Conservation (phyloP, 225 moss, liverwort and hornwort genomes). For the Sphagnum contortum region DNA sequence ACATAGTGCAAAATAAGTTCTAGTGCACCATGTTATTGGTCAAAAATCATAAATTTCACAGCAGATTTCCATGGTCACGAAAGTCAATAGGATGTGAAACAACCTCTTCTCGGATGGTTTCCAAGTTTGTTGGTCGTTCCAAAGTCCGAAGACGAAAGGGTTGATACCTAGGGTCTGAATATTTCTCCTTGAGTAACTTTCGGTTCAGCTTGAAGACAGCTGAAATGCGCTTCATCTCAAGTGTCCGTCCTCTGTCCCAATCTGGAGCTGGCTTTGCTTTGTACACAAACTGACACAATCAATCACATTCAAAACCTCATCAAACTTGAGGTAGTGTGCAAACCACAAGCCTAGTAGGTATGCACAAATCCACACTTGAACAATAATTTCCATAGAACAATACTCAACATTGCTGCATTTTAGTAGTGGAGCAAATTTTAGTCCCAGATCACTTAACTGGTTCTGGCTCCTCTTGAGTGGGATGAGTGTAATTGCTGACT, state of each 20-base stretch:
- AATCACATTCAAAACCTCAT: conserved; percentile 1
- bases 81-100: too few species aligned
- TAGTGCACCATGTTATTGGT: too few species aligned
- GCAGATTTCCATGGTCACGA: too few species aligned
- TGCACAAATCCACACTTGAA: background rate
- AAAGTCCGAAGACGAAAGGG: conserved; percentile 48
- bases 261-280: conserved; percentile 58
- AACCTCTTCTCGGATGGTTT: conserved; percentile 64
- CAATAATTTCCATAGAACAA: too few species aligned
- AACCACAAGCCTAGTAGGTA: background rate
- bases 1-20: too few species aligned
- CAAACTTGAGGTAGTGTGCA: background rate
- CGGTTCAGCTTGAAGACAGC: conserved; percentile 53
- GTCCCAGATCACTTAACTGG: conserved; percentile 14
- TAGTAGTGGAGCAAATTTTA: too few species aligned
- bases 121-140: conserved; percentile 57
- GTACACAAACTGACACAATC: conserved; percentile 16
- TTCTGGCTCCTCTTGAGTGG: conserved; percentile 36
- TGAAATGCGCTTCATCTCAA: conserved; percentile 64
- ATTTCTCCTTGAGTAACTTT: conserved; percentile 48
- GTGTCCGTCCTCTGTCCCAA: conserved; percentile 48
- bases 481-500: conserved; percentile 42
- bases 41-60: too few species aligned
- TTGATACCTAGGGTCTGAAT: conserved; percentile 49
- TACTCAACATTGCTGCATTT: too few species aligned